These are phyloP conservation scores for Penicillium flavigenum DNA, from an alignment of 495 filamentous ascomycete species.

Conservation along the genomic window DNA sequence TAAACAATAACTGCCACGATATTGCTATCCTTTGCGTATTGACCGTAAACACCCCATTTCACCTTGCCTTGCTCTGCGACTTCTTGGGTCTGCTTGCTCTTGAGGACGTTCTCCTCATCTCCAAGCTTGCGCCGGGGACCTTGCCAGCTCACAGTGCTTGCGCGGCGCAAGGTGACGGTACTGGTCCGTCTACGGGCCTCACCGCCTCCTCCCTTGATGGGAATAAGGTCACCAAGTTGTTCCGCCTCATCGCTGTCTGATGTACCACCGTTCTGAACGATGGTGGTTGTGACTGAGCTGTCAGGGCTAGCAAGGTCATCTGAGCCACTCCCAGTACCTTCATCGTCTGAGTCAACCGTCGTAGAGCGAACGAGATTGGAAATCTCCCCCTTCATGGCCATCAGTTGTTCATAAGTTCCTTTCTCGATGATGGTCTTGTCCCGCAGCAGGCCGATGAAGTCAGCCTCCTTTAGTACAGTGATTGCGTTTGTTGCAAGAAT, in stretches of 20 bases:
- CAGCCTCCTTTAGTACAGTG: conserved; percentile 80
- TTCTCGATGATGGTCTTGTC: conserved; percentile 82
- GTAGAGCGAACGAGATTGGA: conserved; percentile 79
- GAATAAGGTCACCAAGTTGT: conserved; percentile 67
- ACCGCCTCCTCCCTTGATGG: conserved; percentile 56
- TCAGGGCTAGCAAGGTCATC: conserved; percentile 50
- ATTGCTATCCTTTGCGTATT: conserved; percentile 94
- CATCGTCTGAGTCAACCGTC: conserved; percentile 63
- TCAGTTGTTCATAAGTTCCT: conserved; percentile 83
- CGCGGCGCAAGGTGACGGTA: conserved; percentile 75
- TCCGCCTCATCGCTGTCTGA: conserved; percentile 70
- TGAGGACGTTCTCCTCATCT: conserved; percentile 78
- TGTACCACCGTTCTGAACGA: conserved; percentile 51
- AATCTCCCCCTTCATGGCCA: conserved; percentile 92
- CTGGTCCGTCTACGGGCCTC: conserved; percentile 60
- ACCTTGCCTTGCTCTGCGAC: conserved; percentile 91
- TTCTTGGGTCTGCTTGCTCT: conserved; percentile 84
- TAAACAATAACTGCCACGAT: conserved; percentile 81
- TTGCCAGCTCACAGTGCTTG: conserved; percentile 86
- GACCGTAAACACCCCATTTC: conserved; percentile 85
- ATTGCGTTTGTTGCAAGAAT: conserved; percentile 97
- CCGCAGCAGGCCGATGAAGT: conserved; percentile 79
- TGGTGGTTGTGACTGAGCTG: conserved; percentile 54
- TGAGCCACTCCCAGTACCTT: conserved; percentile 54
- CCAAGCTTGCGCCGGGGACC: conserved; percentile 76